A percentile compares a stretch with the other conserved stretches of the same genome.
phyloP scores from a whole-genome alignment of 257 asterid genomes.

The Nicotiana otophora region DNA sequence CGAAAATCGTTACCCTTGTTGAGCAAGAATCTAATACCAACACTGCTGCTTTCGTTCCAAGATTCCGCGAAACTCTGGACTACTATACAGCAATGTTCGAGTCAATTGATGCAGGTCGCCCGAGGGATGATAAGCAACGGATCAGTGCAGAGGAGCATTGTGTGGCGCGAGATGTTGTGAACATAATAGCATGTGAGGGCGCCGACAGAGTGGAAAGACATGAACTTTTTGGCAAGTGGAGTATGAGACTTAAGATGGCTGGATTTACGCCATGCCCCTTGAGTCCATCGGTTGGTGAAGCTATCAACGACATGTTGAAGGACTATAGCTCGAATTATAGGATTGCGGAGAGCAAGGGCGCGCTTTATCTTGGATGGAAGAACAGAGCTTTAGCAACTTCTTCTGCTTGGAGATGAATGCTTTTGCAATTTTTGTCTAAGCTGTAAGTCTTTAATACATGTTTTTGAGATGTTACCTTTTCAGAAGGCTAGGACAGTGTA shows the following conservation, averaged over 20 bases:
- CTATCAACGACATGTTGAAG: constrained; percentile 44
- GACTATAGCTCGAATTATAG: constrained; percentile 57
- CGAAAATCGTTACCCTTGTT: constrained; percentile 70
- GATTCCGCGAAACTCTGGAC: constrained; percentile 70
- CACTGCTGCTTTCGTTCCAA: constrained; percentile 55
- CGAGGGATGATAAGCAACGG: constrained; percentile 65
- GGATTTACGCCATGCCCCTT: constrained; percentile 56
- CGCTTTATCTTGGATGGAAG: constrained; percentile 83
- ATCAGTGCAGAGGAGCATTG: constrained; percentile 81
- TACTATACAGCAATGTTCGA: constrained; percentile 89
- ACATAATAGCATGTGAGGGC: constrained; percentile 86
- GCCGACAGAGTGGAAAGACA: constrained; percentile 80
- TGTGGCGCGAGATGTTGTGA: constrained; percentile 75
- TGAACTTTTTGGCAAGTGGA: constrained; percentile 85
- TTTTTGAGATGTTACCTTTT: background rate
- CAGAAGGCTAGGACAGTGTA: background rate
- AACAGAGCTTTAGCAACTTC: constrained; percentile 54
- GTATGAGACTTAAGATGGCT: constrained; percentile 62
- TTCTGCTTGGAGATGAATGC: constrained; percentile 73
- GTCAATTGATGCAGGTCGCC: constrained; percentile 65
- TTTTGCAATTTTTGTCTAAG: background rate
- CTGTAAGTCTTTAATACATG: background rate
- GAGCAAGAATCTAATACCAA: constrained; percentile 93
- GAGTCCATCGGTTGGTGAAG: constrained; percentile 54
- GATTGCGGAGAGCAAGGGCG: constrained; percentile 51